These are phyloP conservation scores for Geranium rotundifolium DNA, from an alignment of 345 rosid genomes.

Conservation along the genomic window DNA sequence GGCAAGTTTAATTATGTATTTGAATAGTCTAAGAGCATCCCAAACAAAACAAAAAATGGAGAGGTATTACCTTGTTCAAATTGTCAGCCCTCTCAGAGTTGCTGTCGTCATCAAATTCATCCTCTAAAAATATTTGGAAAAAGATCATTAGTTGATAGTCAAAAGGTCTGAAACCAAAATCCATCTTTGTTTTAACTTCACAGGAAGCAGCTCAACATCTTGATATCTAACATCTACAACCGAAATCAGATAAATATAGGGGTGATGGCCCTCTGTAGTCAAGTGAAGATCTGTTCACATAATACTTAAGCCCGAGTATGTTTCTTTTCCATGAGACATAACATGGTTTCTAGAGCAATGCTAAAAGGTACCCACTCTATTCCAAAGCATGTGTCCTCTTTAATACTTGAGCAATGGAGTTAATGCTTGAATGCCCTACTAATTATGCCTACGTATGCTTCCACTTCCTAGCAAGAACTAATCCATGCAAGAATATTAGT, in stretches of 20 bases:
- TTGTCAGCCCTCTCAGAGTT: slow-evolving; percentile 22
- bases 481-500: too few relatives aligned
- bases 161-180: not conserved
- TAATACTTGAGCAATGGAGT: too few relatives aligned
- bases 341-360: too few relatives aligned
- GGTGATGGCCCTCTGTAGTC: not conserved
- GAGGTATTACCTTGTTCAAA: slow-evolving; percentile 24
- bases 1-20: not conserved
- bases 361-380: too few relatives aligned
- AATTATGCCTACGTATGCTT: too few relatives aligned
- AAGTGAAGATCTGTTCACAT: not conserved
- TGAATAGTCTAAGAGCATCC: not conserved
- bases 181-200: not conserved
- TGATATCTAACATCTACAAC: not conserved
- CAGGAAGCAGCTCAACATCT: not conserved
- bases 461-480: too few relatives aligned
- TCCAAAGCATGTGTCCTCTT: too few relatives aligned
- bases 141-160: not conserved
- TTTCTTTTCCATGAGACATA: too few relatives aligned
- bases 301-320: too few relatives aligned
- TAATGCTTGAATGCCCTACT: too few relatives aligned
- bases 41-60: not conserved
- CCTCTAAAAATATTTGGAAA: slow-evolving; percentile 24
- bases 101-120: slow-evolving; percentile 28
- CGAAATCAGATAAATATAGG: not conserved